phyloP scores from a whole-genome alignment of 331 rosid genomes.

The Pyrus hybrid region DNA sequence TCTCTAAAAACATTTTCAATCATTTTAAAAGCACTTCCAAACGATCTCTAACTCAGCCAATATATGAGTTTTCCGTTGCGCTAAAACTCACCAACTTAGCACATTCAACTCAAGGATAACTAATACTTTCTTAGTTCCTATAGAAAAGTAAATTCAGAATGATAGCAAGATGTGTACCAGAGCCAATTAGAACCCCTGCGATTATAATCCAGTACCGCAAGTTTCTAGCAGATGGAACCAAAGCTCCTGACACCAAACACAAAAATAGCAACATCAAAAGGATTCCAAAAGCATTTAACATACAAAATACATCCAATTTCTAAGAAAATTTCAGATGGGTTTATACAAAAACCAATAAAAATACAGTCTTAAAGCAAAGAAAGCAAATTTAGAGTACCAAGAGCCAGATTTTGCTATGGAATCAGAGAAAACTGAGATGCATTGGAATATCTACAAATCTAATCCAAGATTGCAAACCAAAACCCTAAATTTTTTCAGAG shows the following conservation, averaged over 20 bases:
- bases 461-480: not conserved
- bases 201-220: not conserved
- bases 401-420: not conserved
- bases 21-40: too few relatives aligned
- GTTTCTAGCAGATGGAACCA: not conserved
- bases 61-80: not conserved
- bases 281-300: not conserved
- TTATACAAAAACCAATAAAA: not conserved
- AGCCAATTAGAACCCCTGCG: not conserved
- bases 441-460: not conserved
- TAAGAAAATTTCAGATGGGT: not conserved
- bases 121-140: not conserved
- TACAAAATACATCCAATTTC: not conserved
- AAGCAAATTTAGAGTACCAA: too few relatives aligned
- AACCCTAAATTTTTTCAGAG: not conserved
- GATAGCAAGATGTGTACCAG: not conserved
- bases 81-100: not conserved
- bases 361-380: not conserved
- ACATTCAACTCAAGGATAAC: not conserved
- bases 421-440: not conserved
- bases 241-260: not conserved
- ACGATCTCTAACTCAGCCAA: not conserved
- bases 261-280: not conserved
- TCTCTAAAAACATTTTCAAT: too few relatives aligned
- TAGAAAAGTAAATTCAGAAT: not conserved